Conservation (phyloP, 2,329 filamentous ascomycete species). For the Epichloe hybrida region DNA sequence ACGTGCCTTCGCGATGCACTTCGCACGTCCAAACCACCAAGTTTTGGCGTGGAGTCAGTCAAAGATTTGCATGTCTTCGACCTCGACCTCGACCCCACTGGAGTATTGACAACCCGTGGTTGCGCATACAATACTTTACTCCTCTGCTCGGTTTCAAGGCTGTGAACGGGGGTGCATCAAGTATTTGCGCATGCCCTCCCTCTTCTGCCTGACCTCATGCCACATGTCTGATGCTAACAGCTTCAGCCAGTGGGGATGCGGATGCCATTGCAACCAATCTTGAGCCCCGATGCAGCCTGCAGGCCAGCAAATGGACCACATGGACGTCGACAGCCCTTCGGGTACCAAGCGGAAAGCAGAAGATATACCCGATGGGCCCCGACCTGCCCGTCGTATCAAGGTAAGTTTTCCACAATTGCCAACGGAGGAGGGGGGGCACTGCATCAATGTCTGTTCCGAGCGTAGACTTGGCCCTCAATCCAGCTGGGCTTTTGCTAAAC, state of each 20-base stretch:
- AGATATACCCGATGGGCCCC: slow-evolving; percentile 21
- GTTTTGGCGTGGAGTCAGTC: not conserved
- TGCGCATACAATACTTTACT: no score
- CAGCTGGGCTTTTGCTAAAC: not conserved
- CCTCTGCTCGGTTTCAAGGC: no score
- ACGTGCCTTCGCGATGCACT: not conserved
- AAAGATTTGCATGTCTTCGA: not conserved
- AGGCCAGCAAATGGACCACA: slow-evolving; percentile 17
- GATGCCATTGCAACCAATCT: not conserved
- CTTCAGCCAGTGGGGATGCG: not conserved
- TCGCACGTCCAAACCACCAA: not conserved
- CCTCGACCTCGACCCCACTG: not conserved
- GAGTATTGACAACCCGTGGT: not conserved
- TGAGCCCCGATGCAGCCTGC: no score
- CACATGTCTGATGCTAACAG: not conserved
- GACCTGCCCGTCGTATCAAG: slow-evolving; percentile 34
- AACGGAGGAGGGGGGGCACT: no score
- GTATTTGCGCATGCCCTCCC: not conserved
- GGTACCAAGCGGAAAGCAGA: slow-evolving; percentile 39
- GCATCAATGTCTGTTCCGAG: no score
- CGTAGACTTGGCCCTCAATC: not conserved
- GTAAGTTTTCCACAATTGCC: slow-evolving; percentile 14
- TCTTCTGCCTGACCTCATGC: not conserved
- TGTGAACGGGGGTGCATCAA: not conserved
- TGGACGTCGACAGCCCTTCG: slow-evolving; percentile 27